Conservation (phyloP, 1,284 basidiomycete species). For the Peniophora sp. region DNA sequence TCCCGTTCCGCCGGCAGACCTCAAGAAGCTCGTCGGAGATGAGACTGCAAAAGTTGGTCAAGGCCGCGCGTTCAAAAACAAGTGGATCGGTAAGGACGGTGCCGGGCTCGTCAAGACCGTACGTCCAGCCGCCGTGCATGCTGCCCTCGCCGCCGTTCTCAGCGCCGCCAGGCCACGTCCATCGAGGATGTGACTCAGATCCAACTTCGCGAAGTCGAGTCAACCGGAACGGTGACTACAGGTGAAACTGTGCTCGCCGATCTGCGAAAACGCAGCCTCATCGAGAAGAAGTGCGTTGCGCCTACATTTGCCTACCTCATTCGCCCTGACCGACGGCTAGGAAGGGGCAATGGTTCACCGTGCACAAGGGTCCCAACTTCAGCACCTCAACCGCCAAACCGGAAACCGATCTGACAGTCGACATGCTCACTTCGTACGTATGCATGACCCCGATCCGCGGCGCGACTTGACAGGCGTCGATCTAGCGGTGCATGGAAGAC, state of each 20-base stretch:
- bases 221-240: constrained; percentile 58
- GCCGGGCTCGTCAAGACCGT: constrained; percentile 83
- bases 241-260: constrained; percentile 82
- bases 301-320: constrained; percentile 1
- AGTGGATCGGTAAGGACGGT: constrained; percentile 93
- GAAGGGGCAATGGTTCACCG: constrained; percentile 93
- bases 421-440: constrained; percentile 84
- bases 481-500: constrained; percentile 91
- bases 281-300: constrained; percentile 52
- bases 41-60: constrained; percentile 89
- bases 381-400: constrained; percentile 90
- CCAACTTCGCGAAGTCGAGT: constrained; percentile 71
- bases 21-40: constrained; percentile 73
- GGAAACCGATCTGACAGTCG: constrained; percentile 96
- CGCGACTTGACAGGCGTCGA: constrained; percentile 4
- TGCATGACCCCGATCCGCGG: not conserved
- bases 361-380: constrained; percentile 83
- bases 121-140: constrained; percentile 22
- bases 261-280: constrained; percentile 88
- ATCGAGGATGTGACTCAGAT: constrained; percentile 71
- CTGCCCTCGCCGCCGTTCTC: constrained; percentile 3
- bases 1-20: constrained; percentile 57
- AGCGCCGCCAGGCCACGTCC: constrained; percentile 36
- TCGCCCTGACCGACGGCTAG: constrained; percentile 30
- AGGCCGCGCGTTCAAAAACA: constrained; percentile 93